These are phyloP conservation scores for Podaxis sp. DNA, from an alignment of 768 basidiomycete species.

Conservation along the genomic window DNA sequence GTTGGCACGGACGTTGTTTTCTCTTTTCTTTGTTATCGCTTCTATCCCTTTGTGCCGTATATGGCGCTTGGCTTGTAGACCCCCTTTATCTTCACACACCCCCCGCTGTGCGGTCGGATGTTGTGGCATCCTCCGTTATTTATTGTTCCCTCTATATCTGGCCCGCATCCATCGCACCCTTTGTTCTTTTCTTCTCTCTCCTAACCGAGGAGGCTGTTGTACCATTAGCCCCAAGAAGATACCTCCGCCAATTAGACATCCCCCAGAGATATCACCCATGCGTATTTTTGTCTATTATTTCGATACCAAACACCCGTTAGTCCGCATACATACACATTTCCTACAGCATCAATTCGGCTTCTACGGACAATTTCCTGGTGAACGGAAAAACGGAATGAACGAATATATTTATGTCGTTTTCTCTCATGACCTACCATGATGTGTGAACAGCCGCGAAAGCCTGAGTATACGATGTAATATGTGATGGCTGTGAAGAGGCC, in stretches of 20 bases:
- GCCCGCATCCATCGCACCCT: constrained; percentile 7
- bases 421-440: background rate
- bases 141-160: constrained; percentile 6
- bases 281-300: constrained; percentile 6
- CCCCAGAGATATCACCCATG: constrained; percentile 5
- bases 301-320: constrained; percentile 13
- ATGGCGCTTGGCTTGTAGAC: constrained; percentile 9
- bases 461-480: background rate
- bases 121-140: constrained; percentile 4
- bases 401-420: constrained; percentile 10
- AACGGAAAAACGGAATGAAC: constrained; percentile 12
- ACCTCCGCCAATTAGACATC: constrained; percentile 15
- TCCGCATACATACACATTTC: constrained; percentile 8
- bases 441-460: background rate
- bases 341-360: constrained; percentile 8
- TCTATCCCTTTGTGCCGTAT: constrained; percentile 7
- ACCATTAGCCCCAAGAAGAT: constrained; percentile 9
- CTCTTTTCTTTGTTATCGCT: background rate
- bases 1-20: background rate
- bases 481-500: background rate
- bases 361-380: background rate
- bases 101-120: constrained; percentile 13
- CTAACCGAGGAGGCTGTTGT: constrained; percentile 14
- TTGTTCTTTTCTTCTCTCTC: background rate
- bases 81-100: background rate